Conservation (phyloP, 352 stramenopile species). For the Pythium monospermum region DNA sequence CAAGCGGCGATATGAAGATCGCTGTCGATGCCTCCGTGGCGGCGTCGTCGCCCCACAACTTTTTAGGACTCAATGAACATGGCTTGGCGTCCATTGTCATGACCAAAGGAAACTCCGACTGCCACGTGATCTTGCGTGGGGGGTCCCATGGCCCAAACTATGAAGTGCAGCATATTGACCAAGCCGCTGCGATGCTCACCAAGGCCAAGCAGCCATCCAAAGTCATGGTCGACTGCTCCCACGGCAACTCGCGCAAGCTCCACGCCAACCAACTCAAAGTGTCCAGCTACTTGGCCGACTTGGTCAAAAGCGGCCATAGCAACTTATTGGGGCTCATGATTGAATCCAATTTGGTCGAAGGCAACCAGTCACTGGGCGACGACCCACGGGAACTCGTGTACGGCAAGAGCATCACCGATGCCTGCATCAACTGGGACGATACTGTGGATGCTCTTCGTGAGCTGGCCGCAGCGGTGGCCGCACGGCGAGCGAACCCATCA, state of each 20-base stretch:
- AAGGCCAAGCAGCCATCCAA: constrained; percentile 67
- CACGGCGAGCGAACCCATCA: constrained; percentile 41
- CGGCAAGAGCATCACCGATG: constrained; percentile 85
- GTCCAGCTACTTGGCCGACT: constrained; percentile 50
- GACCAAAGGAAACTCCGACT: constrained; percentile 82
- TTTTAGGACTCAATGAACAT: constrained; percentile 77
- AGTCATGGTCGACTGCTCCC: constrained; percentile 87
- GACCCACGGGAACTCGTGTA: constrained; percentile 72
- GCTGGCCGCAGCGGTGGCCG: constrained; percentile 48
- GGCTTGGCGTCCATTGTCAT: constrained; percentile 77
- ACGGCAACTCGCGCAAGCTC: constrained; percentile 84
- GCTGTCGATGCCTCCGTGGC: constrained; percentile 69
- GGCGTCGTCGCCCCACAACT: constrained; percentile 74
- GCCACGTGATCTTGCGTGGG: constrained; percentile 81
- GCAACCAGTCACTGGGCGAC: constrained; percentile 73
- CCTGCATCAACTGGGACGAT: constrained; percentile 83
- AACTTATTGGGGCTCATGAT: constrained; percentile 86
- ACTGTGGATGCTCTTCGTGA: constrained; percentile 59
- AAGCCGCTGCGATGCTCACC: constrained; percentile 47
- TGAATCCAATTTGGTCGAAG: constrained; percentile 84
- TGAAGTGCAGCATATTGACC: constrained; percentile 63
- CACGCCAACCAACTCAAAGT: constrained; percentile 84
- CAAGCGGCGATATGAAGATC: constrained; percentile 73
- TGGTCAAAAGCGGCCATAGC: constrained; percentile 56
- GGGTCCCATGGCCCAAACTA: constrained; percentile 80